Base-by-base conservation (phyloP, 2,329 filamentous ascomycete species). In the Zasmidium cellare region DNA sequence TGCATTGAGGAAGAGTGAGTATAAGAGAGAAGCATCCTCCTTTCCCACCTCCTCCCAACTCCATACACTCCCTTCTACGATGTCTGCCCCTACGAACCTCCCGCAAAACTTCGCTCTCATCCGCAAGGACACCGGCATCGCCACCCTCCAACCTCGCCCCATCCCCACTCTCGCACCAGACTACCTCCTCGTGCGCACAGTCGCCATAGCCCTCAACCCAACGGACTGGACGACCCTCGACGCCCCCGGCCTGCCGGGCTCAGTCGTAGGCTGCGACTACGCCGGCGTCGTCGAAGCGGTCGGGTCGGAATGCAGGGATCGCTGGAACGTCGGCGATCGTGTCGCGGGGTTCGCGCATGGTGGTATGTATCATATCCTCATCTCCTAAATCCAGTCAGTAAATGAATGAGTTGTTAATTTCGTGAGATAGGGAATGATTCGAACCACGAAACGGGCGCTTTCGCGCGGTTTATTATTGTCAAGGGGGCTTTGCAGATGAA, bases 211-310 rank as follows among this genome's bases (percentile, higher is more conserved):
- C 2, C 65, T 84, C 22, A 84, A 84, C 60, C 82, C 82, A 1
- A 80, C 80, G 0, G 82, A 84, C 65, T 82, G 78, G 79, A 83
- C 81, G 62, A 75, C 78, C 55, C 61, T 81, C 22, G 74, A 75
- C 5, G 55, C 58, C 22, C 19, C 68, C 1, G 61, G 69, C 1
- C 64, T 66, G 0, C 63, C 71, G 0, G 80, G 79, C 6, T 68
- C 74, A 1, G 69, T 80, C 5, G 65, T 77, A 1, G 83, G 83
- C n/a, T 82, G 78, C 58, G 82, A 85, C 66, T 84, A 77, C 58
- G 72, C 81, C 7, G 82, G 83, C 20, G 68, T 77, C 1, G 79
- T 85, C 2, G 77, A 80, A 45, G 75, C 74, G 18, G 72, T 82
- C 3, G 82, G 82, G 18, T 69, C 70, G 14, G 68, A 71, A 1